Base-by-base conservation (phyloP, 2,329 filamentous ascomycete species). In the Talaromyces sp. region DNA sequence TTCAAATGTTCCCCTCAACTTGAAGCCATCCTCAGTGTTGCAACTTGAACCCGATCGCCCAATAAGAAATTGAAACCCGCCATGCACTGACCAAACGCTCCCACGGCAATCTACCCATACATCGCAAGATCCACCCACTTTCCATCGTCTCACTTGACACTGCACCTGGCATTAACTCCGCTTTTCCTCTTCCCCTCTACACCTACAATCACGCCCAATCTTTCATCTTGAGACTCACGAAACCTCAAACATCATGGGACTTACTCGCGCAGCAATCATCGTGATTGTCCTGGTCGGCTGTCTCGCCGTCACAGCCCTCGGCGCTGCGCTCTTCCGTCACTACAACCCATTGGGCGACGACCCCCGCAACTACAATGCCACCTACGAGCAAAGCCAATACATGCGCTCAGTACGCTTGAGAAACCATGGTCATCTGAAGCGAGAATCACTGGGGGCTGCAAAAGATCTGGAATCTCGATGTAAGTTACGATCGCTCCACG, bases 341-440 rank as follows among this genome's bases (percentile, higher is more conserved):
- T 61, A 62, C 45, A 56, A 52, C 6, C 68, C 68, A 8, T 46
- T 57, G 19, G 59, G 63, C 3, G 49, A 52, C 7, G 47, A 57
- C 20, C 42, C 35, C 16, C 60, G 51, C 17, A n/a, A 17, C 4
- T 65, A 51, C 47, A 53, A 60, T 10, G 58, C 60, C 7, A 52
- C 62, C n/a, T 57, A 60, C 46, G 64, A 70, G 13, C 69, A 71
- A 35, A 56, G 63, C 24, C 45, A 57, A 11, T 71, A 71, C 49
- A 71, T 71, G 69, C 66, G 66, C 3, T 51, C 58, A 1, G 62
- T 71, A 22, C 65, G 69, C 3, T 37, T 65, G 52, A 58, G 64
- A 37, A 70, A 65, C 19, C 54, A 65, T 16, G 54, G 57, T 0
- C 30, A 58, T 35, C 58, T 69, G 16, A 62, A 56, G 11, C 59